Evolutionary conservation across 495 filamentous ascomycete genomes (phyloP).

Genomic region (Aspergillus nidulans): DNA sequence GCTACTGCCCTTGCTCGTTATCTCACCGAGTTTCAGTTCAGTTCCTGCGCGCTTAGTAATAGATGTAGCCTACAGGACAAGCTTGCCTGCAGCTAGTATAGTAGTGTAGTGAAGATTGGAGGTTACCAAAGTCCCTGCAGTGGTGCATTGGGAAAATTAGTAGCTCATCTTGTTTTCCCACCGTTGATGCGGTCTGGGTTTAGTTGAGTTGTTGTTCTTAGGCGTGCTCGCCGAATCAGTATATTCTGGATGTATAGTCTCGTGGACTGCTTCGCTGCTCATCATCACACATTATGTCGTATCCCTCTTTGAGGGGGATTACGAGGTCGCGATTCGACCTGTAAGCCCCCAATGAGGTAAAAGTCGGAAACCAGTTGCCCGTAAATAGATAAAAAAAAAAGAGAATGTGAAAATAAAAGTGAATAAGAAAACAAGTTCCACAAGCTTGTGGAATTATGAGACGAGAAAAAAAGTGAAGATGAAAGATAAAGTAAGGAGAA

Average conservation of each 20-base stretch:
- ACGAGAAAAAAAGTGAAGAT: slow-evolving; percentile 5
- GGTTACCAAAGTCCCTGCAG: slow-evolving; percentile 1
- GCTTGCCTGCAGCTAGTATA: slow-evolving; percentile 8
- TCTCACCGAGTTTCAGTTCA: not conserved
- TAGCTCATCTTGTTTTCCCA: not conserved
- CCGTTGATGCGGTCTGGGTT: not conserved
- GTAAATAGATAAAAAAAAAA: not conserved
- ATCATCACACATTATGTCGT: slow-evolving; percentile 30
- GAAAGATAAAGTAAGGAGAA: slow-evolving; percentile 9
- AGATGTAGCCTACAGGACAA: slow-evolving; percentile 3
- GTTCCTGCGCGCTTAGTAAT: slow-evolving; percentile 15
- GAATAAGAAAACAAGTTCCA: not conserved
- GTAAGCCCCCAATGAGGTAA: not conserved
- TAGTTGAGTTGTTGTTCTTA: slow-evolving; percentile 3
- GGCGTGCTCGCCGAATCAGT: slow-evolving; percentile 18
- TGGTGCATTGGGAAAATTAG: not conserved
- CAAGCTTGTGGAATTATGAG: not conserved
- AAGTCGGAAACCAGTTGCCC: slow-evolving; percentile 6
- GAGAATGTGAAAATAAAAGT: not conserved
- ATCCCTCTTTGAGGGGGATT: slow-evolving; percentile 12
- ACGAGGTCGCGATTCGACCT: slow-evolving; percentile 4
- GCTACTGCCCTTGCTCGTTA: slow-evolving; percentile 2
- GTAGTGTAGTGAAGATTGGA: not conserved
- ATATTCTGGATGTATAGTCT: slow-evolving; percentile 17
- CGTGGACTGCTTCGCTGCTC: slow-evolving; percentile 18